These are phyloP conservation scores for Fusarium gaditjirri DNA, from an alignment of 2,329 filamentous ascomycete genomes.

Conservation along the genomic window DNA sequence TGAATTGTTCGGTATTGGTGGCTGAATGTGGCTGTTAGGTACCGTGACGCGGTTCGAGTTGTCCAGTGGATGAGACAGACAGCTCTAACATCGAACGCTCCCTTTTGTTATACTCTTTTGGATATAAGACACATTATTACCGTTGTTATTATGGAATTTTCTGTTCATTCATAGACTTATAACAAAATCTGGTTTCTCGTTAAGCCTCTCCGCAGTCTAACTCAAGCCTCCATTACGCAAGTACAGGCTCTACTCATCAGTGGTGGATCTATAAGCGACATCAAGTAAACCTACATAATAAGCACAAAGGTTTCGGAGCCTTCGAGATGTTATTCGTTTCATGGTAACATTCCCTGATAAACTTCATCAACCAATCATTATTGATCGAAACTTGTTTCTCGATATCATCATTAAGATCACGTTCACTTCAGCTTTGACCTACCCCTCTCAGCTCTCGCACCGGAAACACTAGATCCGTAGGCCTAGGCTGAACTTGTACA, in stretches of 20 bases:
- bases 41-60: slow-evolving; percentile 33
- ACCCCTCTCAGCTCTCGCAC: slow-evolving; percentile 27
- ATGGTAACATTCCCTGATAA: slow-evolving; percentile 12
- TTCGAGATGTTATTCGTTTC: slow-evolving; percentile 25
- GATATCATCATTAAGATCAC: neutral
- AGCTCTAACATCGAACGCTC: slow-evolving; percentile 25
- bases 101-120: slow-evolving; percentile 4
- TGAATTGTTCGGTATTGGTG: neutral
- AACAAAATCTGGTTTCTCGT: neutral
- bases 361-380: neutral
- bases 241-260: slow-evolving; percentile 18
- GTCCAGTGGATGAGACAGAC: slow-evolving; percentile 32
- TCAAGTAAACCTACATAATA: slow-evolving; percentile 15
- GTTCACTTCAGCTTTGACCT: slow-evolving; percentile 2
- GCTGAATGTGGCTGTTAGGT: slow-evolving; percentile 27
- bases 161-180: neutral
- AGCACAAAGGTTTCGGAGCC: neutral
- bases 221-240: slow-evolving; percentile 16
- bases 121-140: neutral
- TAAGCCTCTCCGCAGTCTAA: neutral
- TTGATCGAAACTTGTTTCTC: neutral
- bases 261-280: slow-evolving; percentile 33
- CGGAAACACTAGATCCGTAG: slow-evolving; percentile 4
- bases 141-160: neutral
- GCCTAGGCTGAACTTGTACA: slow-evolving; percentile 5